These are phyloP conservation scores for Morella rubra DNA, from an alignment of 306 rosid species.

Conservation along the genomic window DNA sequence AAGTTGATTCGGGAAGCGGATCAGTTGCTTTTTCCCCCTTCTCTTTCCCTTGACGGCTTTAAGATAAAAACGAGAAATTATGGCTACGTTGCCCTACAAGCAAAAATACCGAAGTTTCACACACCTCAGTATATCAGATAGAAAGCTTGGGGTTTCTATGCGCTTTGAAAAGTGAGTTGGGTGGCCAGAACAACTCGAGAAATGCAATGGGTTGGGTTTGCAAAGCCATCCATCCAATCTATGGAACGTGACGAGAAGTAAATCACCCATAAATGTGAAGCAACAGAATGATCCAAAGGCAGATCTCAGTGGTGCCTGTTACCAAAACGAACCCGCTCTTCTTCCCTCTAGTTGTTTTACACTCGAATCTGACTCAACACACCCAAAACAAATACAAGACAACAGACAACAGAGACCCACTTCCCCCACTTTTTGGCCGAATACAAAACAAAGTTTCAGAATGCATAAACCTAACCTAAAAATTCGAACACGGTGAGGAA, in stretches of 20 bases:
- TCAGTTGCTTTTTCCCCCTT: background rate
- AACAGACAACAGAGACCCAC: conserved; percentile 11
- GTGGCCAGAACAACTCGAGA: conserved; percentile 10
- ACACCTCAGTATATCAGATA: background rate
- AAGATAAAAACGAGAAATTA: background rate
- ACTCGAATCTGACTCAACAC: conserved; percentile 19
- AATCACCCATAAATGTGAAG: conserved; percentile 16
- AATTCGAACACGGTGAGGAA: background rate
- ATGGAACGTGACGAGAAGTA: conserved; percentile 20
- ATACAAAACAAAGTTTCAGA: background rate
- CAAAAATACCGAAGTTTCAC: background rate
- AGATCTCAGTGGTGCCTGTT: conserved; percentile 34
- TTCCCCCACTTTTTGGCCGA: conserved; percentile 1
- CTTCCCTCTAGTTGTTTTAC: conserved; percentile 10
- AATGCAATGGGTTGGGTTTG: conserved; percentile 23
- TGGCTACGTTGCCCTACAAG: background rate
- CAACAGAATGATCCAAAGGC: conserved; percentile 20
- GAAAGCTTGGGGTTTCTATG: conserved; percentile 13
- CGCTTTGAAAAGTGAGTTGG: conserved; percentile 5
- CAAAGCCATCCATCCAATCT: conserved; percentile 22
- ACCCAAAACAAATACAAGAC: conserved; percentile 8
- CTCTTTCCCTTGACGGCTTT: background rate
- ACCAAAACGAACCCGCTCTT: conserved; percentile 3
- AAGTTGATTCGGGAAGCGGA: conserved; percentile 20
- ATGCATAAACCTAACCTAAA: background rate